These are phyloP conservation scores for Leccinum subfulvum DNA, from an alignment of 1,284 basidiomycete genomes.

Conservation along the genomic window DNA sequence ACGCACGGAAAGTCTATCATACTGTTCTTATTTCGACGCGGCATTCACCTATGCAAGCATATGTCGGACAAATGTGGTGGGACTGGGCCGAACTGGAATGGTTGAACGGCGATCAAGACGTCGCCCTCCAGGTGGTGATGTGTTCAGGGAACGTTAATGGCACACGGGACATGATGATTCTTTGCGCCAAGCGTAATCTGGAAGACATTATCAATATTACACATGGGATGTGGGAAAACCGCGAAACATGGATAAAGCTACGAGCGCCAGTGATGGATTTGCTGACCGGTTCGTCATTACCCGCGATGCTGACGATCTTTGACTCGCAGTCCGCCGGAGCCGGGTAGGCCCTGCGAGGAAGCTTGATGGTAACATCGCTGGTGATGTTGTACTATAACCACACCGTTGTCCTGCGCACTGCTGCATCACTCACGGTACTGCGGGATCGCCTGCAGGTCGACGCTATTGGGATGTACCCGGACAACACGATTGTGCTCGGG, in stretches of 20 bases:
- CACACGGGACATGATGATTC: slow-evolving; percentile 47
- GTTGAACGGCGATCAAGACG: slow-evolving; percentile 54
- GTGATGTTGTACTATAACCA: slow-evolving; percentile 62
- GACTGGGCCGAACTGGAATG: slow-evolving; percentile 91
- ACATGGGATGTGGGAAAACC: slow-evolving; percentile 48
- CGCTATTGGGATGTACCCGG: slow-evolving; percentile 63
- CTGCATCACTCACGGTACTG: slow-evolving; percentile 59
- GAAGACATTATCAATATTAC: slow-evolving; percentile 45
- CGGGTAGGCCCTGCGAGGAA: slow-evolving; percentile 45
- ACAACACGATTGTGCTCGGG: slow-evolving; percentile 73
- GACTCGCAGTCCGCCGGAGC: slow-evolving; percentile 40
- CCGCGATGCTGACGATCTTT: slow-evolving; percentile 45
- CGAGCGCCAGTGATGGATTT: slow-evolving; percentile 60
- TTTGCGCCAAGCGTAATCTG: slow-evolving; percentile 58
- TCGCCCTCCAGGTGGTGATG: slow-evolving; percentile 52
- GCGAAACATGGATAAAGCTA: slow-evolving; percentile 62
- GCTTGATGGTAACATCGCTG: slow-evolving; percentile 55
- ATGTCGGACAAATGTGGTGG: slow-evolving; percentile 68
- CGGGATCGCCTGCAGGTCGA: slow-evolving; percentile 54
- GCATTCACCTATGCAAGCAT: slow-evolving; percentile 34
- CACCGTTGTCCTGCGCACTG: slow-evolving; percentile 50
- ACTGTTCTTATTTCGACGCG: slow-evolving; percentile 54
- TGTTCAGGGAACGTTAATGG: slow-evolving; percentile 54
- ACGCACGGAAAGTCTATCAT: slow-evolving; percentile 83
- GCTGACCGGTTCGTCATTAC: slow-evolving; percentile 44